phyloP scores from a whole-genome alignment of 805 yeast species.

The Aciculoconidium aculeatum region DNA sequence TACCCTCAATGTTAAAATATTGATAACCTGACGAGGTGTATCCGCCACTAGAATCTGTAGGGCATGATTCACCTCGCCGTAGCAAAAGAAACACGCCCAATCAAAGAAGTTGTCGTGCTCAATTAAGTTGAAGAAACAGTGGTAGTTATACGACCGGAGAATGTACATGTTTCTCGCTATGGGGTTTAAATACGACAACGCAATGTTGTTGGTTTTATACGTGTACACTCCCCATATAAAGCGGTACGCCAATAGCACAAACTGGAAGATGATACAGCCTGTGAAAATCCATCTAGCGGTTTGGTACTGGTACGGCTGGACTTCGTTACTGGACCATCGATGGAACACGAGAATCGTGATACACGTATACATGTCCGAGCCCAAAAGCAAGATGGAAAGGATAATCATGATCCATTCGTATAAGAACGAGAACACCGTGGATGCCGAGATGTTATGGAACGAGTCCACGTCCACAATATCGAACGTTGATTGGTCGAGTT shows the following conservation, averaged over 20 bases:
- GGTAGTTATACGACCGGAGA: conserved; percentile 52
- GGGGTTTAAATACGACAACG: conserved; percentile 61
- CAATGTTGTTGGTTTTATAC: conserved; percentile 57
- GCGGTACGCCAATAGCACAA: conserved; percentile 52
- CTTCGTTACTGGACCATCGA: conserved; percentile 55
- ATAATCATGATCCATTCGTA: conserved; percentile 44
- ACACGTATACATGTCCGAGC: conserved; percentile 75
- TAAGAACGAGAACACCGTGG: conserved; percentile 41
- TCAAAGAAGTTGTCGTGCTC: conserved; percentile 59
- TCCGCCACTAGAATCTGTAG: conserved; percentile 65
- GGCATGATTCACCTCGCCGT: conserved; percentile 59
- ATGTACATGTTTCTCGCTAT: conserved; percentile 57
- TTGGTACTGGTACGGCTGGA: conserved; percentile 42
- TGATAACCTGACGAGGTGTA: conserved; percentile 81
- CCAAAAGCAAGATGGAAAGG: conserved; percentile 47
- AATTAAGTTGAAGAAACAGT: conserved; percentile 67
- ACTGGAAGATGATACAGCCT: conserved; percentile 72
- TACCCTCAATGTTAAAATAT: conserved; percentile 59
- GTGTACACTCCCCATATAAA: conserved; percentile 52
- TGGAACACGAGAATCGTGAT: conserved; percentile 66
- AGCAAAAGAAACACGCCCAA: conserved; percentile 60
- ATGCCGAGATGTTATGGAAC: conserved; percentile 39
- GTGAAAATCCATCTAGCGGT: conserved; percentile 67
- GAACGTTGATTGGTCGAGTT: conserved; percentile 39
- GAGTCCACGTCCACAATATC: conserved; percentile 42